These are phyloP conservation scores for Clarireedia homoeocarpa DNA, from an alignment of 2,329 filamentous ascomycete genomes.

Conservation along the genomic window DNA sequence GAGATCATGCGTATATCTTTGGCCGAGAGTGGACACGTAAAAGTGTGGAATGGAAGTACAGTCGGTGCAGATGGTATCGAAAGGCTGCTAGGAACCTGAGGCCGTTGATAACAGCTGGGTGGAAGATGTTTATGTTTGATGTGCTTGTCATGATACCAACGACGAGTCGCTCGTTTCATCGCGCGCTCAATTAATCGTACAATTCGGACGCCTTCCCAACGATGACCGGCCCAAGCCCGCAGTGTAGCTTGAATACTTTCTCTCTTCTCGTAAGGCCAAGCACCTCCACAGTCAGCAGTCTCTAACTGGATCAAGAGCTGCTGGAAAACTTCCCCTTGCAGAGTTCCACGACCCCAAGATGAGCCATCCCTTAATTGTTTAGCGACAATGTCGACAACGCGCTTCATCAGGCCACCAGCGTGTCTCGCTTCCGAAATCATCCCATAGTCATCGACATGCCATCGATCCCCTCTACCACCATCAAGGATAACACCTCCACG, in stretches of 20 bases:
- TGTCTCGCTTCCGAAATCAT: conserved; percentile 69
- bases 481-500: conserved; percentile 78
- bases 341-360: conserved; percentile 68
- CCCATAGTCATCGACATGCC: conserved; percentile 83
- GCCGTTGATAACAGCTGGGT: conserved; percentile 57
- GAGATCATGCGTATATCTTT: conserved; percentile 91
- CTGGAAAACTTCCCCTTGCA: conserved; percentile 49
- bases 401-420: conserved; percentile 75
- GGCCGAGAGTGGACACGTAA: conserved; percentile 87
- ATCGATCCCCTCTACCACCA: conserved; percentile 69
- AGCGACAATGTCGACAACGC: conserved; percentile 83
- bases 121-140: conserved; percentile 50
- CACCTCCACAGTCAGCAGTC: conserved; percentile 26
- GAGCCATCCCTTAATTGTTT: conserved; percentile 84
- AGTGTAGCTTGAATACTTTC: conserved; percentile 30
- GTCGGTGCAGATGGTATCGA: conserved; percentile 83
- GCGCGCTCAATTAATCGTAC: conserved; percentile 79
- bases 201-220: conserved; percentile 83
- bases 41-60: conserved; percentile 94
- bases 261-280: conserved; percentile 30
- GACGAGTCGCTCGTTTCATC: conserved; percentile 68
- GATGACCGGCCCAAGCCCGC: conserved; percentile 59
- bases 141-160: conserved; percentile 82
- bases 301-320: conserved; percentile 30
- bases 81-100: conserved; percentile 63